Evolutionary conservation across 441 rosid genomes (phyloP).

Genomic region (Melastoma candidum): DNA sequence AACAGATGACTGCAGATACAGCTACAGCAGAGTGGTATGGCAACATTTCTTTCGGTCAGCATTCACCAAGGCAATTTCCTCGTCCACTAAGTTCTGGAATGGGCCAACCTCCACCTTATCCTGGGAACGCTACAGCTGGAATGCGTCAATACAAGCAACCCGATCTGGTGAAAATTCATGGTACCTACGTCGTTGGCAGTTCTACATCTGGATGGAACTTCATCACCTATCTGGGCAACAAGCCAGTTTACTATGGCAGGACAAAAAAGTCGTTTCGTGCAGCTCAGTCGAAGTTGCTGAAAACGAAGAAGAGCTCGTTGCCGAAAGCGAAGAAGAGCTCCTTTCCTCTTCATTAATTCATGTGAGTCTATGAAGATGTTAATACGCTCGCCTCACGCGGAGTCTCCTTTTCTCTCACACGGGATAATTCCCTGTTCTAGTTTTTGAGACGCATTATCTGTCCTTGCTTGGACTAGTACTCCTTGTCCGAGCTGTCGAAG

Average conservation of each 20-base stretch:
- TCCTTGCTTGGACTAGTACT: too few relatives aligned
- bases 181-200: constrained; percentile 46
- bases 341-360: too few relatives aligned
- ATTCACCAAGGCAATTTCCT: constrained; percentile 25
- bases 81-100: constrained; percentile 8
- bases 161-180: constrained; percentile 16
- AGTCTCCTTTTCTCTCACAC: too few relatives aligned
- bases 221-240: constrained; percentile 37
- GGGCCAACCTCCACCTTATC: constrained; percentile 10
- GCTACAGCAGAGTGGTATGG: constrained; percentile 19
- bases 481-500: too few relatives aligned
- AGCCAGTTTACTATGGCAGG: constrained; percentile 50
- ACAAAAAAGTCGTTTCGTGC: constrained; percentile 62
- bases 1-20: constrained; percentile 38
- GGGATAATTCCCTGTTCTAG: too few relatives aligned
- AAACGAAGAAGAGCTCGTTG: constrained; percentile 1
- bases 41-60: constrained; percentile 20
- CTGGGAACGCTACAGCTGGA: too few relatives aligned
- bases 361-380: too few relatives aligned
- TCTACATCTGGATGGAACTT: constrained; percentile 93
- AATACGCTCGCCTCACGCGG: too few relatives aligned
- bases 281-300: constrained; percentile 25
- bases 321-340: constrained; percentile 8
- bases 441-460: too few relatives aligned
- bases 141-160: constrained; percentile 8